Evolutionary conservation across 768 basidiomycete species (phyloP).

Genomic region (Rhizopogon vinicolor): DNA sequence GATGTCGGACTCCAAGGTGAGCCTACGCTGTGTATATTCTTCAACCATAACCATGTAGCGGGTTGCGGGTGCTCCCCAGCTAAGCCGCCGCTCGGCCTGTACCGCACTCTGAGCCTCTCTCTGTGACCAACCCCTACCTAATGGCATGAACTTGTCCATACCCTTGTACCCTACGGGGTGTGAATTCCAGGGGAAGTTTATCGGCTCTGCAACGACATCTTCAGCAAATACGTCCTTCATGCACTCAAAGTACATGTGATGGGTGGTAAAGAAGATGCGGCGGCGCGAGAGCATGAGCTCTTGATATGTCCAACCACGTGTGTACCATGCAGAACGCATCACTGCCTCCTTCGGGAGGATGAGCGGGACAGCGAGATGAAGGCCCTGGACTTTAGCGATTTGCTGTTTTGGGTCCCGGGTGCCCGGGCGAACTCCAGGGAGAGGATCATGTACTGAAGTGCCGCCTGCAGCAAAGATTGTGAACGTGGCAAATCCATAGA

Average conservation of each 20-base stretch:
- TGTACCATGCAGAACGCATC: slow-evolving; percentile 9
- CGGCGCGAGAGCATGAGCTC: slow-evolving; percentile 14
- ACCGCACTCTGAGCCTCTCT: no score
- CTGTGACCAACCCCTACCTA: no score
- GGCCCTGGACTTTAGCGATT: slow-evolving; percentile 1
- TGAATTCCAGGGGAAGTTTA: background rate
- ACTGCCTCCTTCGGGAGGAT: no score
- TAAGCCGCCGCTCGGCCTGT: no score
- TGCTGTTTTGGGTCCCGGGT: background rate
- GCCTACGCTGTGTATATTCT: background rate
- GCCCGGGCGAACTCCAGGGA: background rate
- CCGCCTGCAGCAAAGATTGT: slow-evolving; percentile 3
- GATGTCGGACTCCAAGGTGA: background rate
- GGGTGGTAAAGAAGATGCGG: slow-evolving; percentile 14
- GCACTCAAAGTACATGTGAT: slow-evolving; percentile 20
- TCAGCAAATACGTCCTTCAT: slow-evolving; percentile 14
- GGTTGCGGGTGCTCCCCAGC: no score
- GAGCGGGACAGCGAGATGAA: slow-evolving; percentile 2
- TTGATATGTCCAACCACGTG: slow-evolving; percentile 21
- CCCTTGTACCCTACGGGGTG: no score
- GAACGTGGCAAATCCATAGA: background rate
- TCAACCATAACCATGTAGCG: background rate
- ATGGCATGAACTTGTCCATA: no score
- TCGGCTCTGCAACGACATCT: slow-evolving; percentile 13
- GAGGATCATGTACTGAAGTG: background rate